Evolutionary conservation across 164 flowering plant species (phyloP).

Genomic region (Nymphaea colorata): DNA sequence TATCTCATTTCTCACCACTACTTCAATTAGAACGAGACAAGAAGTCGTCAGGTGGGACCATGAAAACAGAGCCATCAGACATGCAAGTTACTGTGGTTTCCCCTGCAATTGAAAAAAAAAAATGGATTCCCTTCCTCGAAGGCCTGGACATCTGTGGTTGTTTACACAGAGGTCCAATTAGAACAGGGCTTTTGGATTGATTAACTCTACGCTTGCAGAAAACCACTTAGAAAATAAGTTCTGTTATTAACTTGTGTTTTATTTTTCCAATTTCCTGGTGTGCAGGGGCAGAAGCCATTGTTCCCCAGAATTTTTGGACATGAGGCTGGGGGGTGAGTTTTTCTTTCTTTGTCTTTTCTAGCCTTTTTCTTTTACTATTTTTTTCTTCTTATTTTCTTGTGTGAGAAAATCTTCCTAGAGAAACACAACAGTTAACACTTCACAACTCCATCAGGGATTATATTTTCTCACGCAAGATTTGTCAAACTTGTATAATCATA

Average conservation of each 20-base stretch:
- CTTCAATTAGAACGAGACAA: too few species aligned
- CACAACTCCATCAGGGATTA: too few species aligned
- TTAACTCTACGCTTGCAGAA: not conserved
- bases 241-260: not conserved
- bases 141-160: too few species aligned
- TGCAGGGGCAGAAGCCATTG: slow-evolving; percentile 39
- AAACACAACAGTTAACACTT: too few species aligned
- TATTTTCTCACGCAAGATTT: too few species aligned
- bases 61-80: too few species aligned
- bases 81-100: too few species aligned
- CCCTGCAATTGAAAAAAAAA: too few species aligned
- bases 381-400: not conserved
- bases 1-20: not conserved
- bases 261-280: not conserved
- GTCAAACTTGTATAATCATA: too few species aligned
- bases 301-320: slow-evolving; percentile 51
- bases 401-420: not conserved
- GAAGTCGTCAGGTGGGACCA: too few species aligned
- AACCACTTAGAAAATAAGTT: not conserved
- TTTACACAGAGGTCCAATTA: not conserved
- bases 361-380: not conserved
- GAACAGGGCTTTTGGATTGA: not conserved
- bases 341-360: not conserved
- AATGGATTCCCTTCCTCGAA: too few species aligned
- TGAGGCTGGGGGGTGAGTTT: slow-evolving; percentile 45